Evolutionary conservation across 2,329 filamentous ascomycete species (phyloP), one percentile per base, ranked within the genome.

Genomic region (Cladophialophora yegresii): DNA sequence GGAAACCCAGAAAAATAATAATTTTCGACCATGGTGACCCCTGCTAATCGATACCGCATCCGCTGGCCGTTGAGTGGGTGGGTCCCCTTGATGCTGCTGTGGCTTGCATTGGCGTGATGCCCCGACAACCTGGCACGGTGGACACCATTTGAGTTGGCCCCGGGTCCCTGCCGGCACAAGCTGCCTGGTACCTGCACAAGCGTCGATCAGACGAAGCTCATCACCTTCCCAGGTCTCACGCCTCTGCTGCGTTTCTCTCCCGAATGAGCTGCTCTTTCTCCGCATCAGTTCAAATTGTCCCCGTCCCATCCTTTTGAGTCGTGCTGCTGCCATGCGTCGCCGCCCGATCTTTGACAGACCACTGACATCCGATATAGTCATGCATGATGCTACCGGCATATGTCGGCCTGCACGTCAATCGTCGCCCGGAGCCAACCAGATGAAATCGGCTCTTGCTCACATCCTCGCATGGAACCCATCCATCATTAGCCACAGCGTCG

Each of bases 141-240:
- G 36, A 4, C 36, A 40, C 36, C 55, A 58, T 16, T 28, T 54
- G 47, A 54, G 28, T 54, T 54, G 30, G 51, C 23, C 23, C 51
- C 26, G 47, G 47, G 16, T 23, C 20, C 5, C 26, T 43, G 36
- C 30, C 45, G 22, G 32, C 28, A 30, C 58, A 32, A 43, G 50
- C 22, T 40, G 47, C 58, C 49, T 53, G 50, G 49, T 61, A 54
- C 58, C 51, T 61, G 58, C 58, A 61, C 32, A 61, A 61, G 58
- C 50, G 58, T 61, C 58, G 58, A 61, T 61, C 58, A 54, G 58
- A 59, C 28, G 54, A 40, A 56, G 30, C 54, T 32, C 43, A 33
- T 43, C 20, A 43, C 26, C 40, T 22, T 43, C 40, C 26, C 26
- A 20, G 43, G 1, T 12, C 16, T 54, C n/a, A 12, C 32, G 12